Evolutionary conservation across 805 yeast genomes (phyloP).

Genomic region (Saturnispora gosingensis): DNA sequence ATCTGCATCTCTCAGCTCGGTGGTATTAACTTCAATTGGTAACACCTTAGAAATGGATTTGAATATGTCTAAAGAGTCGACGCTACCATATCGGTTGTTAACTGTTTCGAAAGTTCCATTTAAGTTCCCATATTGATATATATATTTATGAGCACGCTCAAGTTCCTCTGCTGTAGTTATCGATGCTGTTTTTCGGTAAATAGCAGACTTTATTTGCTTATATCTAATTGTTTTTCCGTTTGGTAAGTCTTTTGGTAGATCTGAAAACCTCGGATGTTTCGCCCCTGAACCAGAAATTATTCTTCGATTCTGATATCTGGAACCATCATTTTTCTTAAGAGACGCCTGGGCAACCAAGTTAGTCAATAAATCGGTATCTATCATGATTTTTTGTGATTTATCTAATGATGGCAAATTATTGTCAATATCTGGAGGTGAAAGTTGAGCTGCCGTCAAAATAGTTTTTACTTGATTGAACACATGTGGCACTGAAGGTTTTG

Average conservation of each 20-base stretch:
- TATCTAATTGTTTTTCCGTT: conserved; percentile 10
- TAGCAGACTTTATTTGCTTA: conserved; percentile 11
- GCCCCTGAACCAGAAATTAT: background rate
- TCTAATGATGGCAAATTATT: background rate
- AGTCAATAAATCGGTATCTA: background rate
- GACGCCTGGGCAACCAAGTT: background rate
- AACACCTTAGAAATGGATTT: background rate
- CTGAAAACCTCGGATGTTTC: conserved; percentile 13
- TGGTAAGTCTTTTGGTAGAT: conserved; percentile 8
- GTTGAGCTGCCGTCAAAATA: background rate
- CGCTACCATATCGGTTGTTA: conserved; percentile 16
- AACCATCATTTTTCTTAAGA: background rate
- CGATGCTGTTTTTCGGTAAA: conserved; percentile 11
- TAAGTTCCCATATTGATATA: conserved; percentile 15
- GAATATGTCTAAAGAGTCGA: conserved; percentile 13
- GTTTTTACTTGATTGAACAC: background rate
- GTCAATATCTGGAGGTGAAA: background rate
- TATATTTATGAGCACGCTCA: conserved; percentile 12
- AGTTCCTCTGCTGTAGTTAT: conserved; percentile 9
- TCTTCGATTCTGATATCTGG: background rate
- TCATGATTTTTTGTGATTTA: background rate
- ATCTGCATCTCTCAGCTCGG: background rate
- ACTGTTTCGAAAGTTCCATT: conserved; percentile 15
- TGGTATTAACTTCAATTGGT: background rate
- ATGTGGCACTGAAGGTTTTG: background rate